Evolutionary conservation across 495 filamentous ascomycete genomes (phyloP), one percentile per base, ranked within the genome.

Genomic region (Saxophila tyrrhenica): DNA sequence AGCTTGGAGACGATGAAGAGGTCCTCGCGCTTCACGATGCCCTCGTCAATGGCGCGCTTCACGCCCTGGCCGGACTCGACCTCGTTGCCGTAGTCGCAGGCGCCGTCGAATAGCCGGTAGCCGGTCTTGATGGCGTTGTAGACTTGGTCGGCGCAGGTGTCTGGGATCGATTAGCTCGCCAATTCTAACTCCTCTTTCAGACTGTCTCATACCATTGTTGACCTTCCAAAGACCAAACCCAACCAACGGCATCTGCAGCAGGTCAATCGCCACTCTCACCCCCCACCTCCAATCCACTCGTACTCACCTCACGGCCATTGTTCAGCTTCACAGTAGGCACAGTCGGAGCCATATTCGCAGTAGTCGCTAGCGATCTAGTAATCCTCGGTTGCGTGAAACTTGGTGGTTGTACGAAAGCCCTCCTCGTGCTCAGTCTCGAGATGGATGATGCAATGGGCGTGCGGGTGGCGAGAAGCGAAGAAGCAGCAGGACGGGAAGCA

Each of bases 1-100:
- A 95, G 81, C 75, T 95, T 95, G 63, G 85, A 87, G 52, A 88
- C 86, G 65, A 95, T 79, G 79, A 95, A 95, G 69, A 94, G 84
- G 29, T 95, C 87, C 67, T 82, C 77, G 54, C 89, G 85, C 73
- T 82, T 90, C 62, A 92, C 87, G 48, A 94, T 65, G 38, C 87
- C 87, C 13, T 95, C 88, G 57, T 82, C 77, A 70, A 95, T 89
- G 60, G 89, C 89, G 63, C 86, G 86, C 49, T 79, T 80, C n/a
- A 95, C 78, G 55, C 89, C 89, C 63, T 92, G 73, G 55, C 89
- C 89, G 60, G 78, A 82, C 70, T 91, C 86, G 54, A 78, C 78
- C 73, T 94, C 89, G 69, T 94, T 94, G 64, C 83, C 87, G 72
- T 95, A 95, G 71, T 92, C 88, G 67, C 81, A 86, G 54, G 88